A percentile compares a stretch with the other conserved stretches of the same genome.
Conservation (phyloP, 2,329 filamentous ascomycete genomes). For the Didymella pomorum region DNA sequence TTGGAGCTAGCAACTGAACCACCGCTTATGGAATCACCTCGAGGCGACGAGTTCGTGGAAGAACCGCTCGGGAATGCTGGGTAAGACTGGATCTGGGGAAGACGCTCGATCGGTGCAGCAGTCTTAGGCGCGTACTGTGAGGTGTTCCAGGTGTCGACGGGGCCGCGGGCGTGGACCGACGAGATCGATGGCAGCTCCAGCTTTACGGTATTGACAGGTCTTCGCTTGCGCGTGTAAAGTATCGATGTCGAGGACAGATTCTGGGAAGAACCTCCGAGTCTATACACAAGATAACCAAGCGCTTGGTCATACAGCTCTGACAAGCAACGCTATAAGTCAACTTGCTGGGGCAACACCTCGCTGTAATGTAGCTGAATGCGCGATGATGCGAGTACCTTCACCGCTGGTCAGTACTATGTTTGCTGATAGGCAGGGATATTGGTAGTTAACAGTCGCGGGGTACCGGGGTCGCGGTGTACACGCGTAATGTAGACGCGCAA, state of each 20-base stretch:
- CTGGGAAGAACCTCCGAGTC: conserved; percentile 27
- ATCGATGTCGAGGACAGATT: conserved; percentile 19
- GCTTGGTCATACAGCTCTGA: conserved; percentile 12
- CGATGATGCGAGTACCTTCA: conserved; percentile 35
- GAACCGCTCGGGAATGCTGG: conserved; percentile 60
- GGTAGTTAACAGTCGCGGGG: conserved; percentile 22
- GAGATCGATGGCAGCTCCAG: conserved; percentile 92
- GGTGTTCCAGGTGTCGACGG: conserved; percentile 76
- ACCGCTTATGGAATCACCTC: conserved; percentile 76
- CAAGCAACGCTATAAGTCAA: background rate
- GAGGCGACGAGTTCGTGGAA: conserved; percentile 76
- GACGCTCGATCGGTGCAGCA: conserved; percentile 75
- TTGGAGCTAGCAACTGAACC: conserved; percentile 63
- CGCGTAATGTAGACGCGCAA: conserved; percentile 40
- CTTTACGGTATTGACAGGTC: conserved; percentile 73
- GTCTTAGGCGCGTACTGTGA: conserved; percentile 70
- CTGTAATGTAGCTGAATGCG: conserved; percentile 16
- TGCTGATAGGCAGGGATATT: conserved; percentile 10
- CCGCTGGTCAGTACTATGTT: conserved; percentile 51
- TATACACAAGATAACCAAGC: conserved; percentile 40
- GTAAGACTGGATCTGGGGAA: conserved; percentile 72
- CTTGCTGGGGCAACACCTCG: conserved; percentile 31
- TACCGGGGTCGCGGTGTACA: conserved; percentile 19
- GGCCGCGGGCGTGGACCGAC: conserved; percentile 81
- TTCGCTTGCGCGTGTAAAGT: conserved; percentile 19